Evolutionary conservation across 495 filamentous ascomycete species (phyloP).

Genomic region (Neurospora sp.): DNA sequence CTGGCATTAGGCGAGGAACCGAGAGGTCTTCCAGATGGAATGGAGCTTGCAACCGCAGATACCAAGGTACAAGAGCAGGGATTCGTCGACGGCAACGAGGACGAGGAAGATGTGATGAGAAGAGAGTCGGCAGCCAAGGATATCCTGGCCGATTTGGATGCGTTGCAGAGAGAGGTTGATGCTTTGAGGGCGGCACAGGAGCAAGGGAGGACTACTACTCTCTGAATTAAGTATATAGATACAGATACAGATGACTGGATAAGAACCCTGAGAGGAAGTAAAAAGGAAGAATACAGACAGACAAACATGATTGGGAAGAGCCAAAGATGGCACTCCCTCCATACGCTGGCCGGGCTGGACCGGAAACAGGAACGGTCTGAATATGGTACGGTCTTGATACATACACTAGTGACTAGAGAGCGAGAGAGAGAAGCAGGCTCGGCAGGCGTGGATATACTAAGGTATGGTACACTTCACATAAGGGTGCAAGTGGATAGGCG

Average conservation of each 20-base stretch:
- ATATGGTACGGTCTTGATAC: not conserved
- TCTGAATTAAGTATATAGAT: not conserved
- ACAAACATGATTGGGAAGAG: not conserved
- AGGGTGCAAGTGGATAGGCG: too few relatives aligned
- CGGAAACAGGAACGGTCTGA: not conserved
- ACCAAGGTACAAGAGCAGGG: too few relatives aligned
- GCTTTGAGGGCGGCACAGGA: slow-evolving; percentile 38
- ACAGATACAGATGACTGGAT: not conserved
- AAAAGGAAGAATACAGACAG: not conserved
- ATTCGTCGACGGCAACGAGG: not conserved
- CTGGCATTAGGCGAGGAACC: slow-evolving; percentile 10
- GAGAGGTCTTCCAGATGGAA: not conserved
- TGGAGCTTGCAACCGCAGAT: not conserved
- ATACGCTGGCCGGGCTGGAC: not conserved
- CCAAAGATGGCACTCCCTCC: not conserved
- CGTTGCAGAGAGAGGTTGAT: slow-evolving; percentile 64
- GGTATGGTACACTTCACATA: too few relatives aligned
- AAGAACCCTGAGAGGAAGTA: not conserved
- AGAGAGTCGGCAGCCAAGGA: slow-evolving; percentile 28
- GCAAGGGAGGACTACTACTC: not conserved
- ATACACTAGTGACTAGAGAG: not conserved
- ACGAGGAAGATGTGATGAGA: not conserved
- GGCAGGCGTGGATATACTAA: too few relatives aligned
- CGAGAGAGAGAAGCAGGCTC: not conserved
- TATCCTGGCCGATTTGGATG: slow-evolving; percentile 57